Percentiles rank a stretch among this genome's conserved stretches.
phyloP scores from a whole-genome alignment of 2,329 filamentous ascomycete species.

The Beauveria asiatica region DNA sequence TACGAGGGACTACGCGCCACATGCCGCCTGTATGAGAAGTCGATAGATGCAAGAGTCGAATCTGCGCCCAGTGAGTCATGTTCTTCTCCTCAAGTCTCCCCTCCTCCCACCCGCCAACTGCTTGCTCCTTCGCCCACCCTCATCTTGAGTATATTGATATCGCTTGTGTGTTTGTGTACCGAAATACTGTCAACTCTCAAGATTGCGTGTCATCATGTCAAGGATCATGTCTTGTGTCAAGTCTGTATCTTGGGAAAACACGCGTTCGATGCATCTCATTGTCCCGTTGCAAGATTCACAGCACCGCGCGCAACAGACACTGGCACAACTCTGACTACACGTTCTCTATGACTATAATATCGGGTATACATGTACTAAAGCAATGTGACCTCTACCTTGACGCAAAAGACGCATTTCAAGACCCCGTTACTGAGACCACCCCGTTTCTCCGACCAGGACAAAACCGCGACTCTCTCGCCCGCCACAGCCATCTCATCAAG shows the following conservation, averaged over 20 bases:
- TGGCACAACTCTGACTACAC: not conserved
- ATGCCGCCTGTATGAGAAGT: constrained; percentile 67
- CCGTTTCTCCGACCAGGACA: constrained; percentile 66
- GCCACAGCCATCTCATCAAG: constrained; percentile 69
- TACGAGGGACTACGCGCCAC: constrained; percentile 82
- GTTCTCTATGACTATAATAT: not conserved
- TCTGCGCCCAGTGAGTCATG: constrained; percentile 43
- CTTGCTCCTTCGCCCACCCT: not conserved
- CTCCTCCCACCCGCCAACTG: not conserved
- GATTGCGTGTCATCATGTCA: not conserved
- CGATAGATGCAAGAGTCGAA: constrained; percentile 38
- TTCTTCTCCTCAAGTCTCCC: constrained; percentile 10
- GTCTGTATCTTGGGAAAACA: not conserved
- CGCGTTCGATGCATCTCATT: not conserved
- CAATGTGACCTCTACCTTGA: not conserved
- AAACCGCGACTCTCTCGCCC: constrained; percentile 50
- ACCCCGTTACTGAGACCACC: constrained; percentile 51
- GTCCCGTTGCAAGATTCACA: not conserved
- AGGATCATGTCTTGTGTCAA: not conserved
- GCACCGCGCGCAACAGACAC: not conserved
- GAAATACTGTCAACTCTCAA: not conserved
- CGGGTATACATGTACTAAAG: constrained; percentile 4
- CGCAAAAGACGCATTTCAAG: constrained; percentile 1
- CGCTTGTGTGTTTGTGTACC: not conserved
- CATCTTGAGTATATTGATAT: not conserved